Conservation (phyloP, 148 eudicot genomes). For the Pharnaceum exiguum region DNA sequence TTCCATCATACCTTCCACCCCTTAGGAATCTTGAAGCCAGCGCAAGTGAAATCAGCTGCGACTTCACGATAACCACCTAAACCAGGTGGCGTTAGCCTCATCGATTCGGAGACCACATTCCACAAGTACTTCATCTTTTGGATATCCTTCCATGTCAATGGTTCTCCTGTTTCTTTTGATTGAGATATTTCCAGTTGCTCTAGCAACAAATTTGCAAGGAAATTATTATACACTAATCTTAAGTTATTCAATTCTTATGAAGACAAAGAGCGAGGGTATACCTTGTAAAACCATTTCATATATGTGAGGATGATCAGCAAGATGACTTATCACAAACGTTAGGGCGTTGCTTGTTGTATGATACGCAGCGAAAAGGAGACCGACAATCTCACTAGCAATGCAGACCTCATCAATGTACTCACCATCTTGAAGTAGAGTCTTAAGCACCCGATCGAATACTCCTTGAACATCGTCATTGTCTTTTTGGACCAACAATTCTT, state of each 20-base stretch:
- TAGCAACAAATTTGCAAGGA: not conserved
- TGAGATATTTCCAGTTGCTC: not conserved
- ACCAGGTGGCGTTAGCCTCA: not conserved
- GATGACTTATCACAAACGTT: slow-evolving; percentile 7
- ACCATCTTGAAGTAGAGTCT: not conserved
- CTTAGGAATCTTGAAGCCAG: not conserved
- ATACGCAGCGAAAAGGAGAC: slow-evolving; percentile 13
- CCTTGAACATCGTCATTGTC: not conserved
- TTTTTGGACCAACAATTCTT: not conserved
- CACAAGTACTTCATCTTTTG: not conserved
- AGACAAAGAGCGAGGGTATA: too few species aligned
- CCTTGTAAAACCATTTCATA: slow-evolving; percentile 17
- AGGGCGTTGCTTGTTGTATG: slow-evolving; percentile 10
- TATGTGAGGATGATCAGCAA: slow-evolving; percentile 19
- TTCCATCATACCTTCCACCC: not conserved
- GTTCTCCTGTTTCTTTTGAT: not conserved
- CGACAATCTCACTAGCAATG: slow-evolving; percentile 11
- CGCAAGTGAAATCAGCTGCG: not conserved
- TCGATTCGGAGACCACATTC: not conserved
- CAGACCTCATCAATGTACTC: slow-evolving; percentile 15
- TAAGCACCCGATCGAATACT: not conserved
- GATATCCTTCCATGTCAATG: not conserved
- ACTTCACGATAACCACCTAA: not conserved
- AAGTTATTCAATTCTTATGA: too few species aligned
- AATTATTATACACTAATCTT: too few species aligned